These are phyloP conservation scores for Cladosporium austrohemisphaericum DNA, from an alignment of 2,329 filamentous ascomycete genomes.

Conservation along the genomic window DNA sequence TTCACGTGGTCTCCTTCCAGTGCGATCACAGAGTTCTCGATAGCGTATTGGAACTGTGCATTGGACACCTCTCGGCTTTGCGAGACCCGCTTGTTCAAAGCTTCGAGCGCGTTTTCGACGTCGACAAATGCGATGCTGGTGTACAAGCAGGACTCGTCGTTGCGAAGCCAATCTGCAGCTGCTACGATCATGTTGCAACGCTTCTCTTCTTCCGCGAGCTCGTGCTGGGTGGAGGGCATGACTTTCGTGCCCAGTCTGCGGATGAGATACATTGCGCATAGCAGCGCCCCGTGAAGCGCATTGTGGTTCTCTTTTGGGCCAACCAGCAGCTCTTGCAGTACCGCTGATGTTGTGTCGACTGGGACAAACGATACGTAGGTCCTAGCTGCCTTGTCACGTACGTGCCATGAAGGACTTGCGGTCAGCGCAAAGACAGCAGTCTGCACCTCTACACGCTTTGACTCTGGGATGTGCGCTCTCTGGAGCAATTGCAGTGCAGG, in stretches of 20 bases:
- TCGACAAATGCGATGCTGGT: conserved; percentile 9
- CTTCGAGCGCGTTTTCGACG: not conserved
- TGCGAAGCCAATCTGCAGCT: conserved; percentile 9
- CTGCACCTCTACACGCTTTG: conserved; percentile 54
- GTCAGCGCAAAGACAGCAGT: conserved; percentile 60
- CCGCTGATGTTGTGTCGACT: conserved; percentile 7
- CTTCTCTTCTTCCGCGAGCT: not conserved
- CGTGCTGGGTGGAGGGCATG: not conserved
- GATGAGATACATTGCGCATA: conserved; percentile 27
- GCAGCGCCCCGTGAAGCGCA: conserved; percentile 32
- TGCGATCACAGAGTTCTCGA: not conserved
- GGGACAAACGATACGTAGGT: conserved; percentile 50
- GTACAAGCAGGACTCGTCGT: conserved; percentile 11
- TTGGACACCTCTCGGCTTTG: not conserved
- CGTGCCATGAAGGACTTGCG: conserved; percentile 70
- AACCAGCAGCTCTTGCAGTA: conserved; percentile 16
- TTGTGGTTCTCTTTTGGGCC: conserved; percentile 24
- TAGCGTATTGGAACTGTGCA: not conserved
- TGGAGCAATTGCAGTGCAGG: conserved; percentile 78
- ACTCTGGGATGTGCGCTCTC: conserved; percentile 62
- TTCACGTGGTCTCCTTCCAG: conserved; percentile 9
- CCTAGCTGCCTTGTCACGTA: conserved; percentile 74
- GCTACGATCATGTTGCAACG: conserved; percentile 1
- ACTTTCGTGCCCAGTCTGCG: conserved; percentile 10
- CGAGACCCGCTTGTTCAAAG: not conserved